Evolutionary conservation across 768 basidiomycete species (phyloP), one percentile per base, ranked within the genome.

Genomic region (Suillus hirtellus): DNA sequence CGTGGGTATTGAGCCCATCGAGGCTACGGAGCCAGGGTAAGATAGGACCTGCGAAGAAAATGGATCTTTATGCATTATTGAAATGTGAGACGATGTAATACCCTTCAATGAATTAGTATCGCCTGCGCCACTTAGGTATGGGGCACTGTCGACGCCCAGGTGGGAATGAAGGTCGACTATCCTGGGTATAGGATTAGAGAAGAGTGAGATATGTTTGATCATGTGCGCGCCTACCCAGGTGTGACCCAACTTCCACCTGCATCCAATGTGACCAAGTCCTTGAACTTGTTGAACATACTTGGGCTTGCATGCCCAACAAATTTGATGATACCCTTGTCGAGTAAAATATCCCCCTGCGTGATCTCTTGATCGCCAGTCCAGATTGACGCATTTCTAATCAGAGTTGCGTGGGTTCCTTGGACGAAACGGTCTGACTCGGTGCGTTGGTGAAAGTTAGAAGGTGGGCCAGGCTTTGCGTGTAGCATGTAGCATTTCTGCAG

Each of bases 1-100:
- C 95, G 64, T 94, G 91, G 1, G 92, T 94, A 72, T 96, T 90
- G 68, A 97, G 82, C 0, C 84, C 93, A 72, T 98, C 95, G 44
- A 95, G 80, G 62, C 85, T 89, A 54, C 93, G 82, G 34, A 98
- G 79, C 87, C 89, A 92, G 2, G 93, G 93, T 40, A 87, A 68
- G 62, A 90, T 81, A 4, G 91, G 84, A 0, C 89, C 73, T 73
- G 44, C 17, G 37, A 55, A 37, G 15, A 6, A 17, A 14, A 42
- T 71, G 40, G 65, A 46, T 8, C n/a, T 2, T 44, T 7, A 11
- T 14, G 4, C 7, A 60, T 43, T 10, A 14, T 34, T 47, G 12
- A 9, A 24, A 6, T 19, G 50, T n/a, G 35, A 43, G 47, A 55
- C 19, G 31, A 54, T 24, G 12, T 12, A 34, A 60, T 49, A 73